Percentiles rank a stretch among this genome's conserved stretches.
Conservation (phyloP, 2,329 filamentous ascomycete genomes). For the Colletotrichum cordylinicola region DNA sequence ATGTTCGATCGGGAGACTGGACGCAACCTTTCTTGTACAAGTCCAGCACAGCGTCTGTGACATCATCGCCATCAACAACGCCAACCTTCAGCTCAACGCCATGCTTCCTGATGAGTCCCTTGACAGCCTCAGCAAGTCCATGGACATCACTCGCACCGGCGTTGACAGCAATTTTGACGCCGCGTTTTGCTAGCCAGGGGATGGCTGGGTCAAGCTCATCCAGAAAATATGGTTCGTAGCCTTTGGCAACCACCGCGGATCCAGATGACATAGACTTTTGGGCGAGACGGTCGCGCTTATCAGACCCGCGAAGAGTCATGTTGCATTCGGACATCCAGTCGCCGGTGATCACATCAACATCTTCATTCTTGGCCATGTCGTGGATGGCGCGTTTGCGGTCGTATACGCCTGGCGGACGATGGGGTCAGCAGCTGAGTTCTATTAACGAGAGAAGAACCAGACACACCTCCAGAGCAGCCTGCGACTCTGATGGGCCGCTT, state of each 20-base stretch:
- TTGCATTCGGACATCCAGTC: constrained; percentile 37
- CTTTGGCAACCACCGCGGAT: constrained; percentile 28
- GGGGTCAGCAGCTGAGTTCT: not conserved
- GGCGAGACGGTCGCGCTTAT: constrained; percentile 30
- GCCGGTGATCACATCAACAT: constrained; percentile 34
- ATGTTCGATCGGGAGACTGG: accelerated
- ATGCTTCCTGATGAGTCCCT: constrained; percentile 30
- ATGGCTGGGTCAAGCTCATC: constrained; percentile 36
- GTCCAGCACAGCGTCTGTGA: constrained; percentile 29
- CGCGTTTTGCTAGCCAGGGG: constrained; percentile 29
- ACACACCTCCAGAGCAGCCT: not conserved
- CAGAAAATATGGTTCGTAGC: constrained; percentile 48
- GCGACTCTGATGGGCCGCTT: not conserved
- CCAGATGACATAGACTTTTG: constrained; percentile 30
- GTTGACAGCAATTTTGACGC: constrained; percentile 41
- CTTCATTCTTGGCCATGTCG: constrained; percentile 29
- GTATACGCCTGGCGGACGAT: constrained; percentile 35
- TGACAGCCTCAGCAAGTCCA: constrained; percentile 25
- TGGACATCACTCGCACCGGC: constrained; percentile 38
- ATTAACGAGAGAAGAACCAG: not conserved
- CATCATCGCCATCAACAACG: constrained; percentile 39
- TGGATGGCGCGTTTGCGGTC: constrained; percentile 38
- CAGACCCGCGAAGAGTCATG: constrained; percentile 33
- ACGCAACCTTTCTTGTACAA: constrained; percentile 24
- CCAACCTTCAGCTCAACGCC: constrained; percentile 36